Conservation (phyloP, 73 alveolate genomes). For the Uronychia setigera region DNA sequence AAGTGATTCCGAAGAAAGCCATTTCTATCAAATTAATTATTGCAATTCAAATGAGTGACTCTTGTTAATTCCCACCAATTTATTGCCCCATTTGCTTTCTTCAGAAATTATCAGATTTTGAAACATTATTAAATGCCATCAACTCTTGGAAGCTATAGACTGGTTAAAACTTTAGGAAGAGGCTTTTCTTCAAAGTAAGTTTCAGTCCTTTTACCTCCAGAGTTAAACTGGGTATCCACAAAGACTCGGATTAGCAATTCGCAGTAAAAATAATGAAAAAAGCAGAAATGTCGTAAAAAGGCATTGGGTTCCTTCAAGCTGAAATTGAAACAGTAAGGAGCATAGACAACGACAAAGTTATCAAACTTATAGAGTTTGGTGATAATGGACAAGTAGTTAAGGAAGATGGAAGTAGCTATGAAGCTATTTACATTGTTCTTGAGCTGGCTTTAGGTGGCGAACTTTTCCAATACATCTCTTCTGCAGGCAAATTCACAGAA, state of each 20-base stretch:
- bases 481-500: conserved; percentile 45
- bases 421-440: conserved; percentile 30
- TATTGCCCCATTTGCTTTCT: no score
- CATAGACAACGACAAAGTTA: not conserved
- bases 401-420: conserved; percentile 37
- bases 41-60: no score
- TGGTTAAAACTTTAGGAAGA: not conserved
- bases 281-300: not conserved
- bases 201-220: not conserved
- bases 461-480: conserved; percentile 48
- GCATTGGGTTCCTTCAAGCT: not conserved
- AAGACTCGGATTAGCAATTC: not conserved
- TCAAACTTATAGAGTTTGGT: not conserved
- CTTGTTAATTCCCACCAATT: no score
- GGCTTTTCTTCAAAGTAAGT: not conserved
- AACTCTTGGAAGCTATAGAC: no score
- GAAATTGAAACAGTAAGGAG: not conserved
- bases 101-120: no score
- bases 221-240: not conserved
- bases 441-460: conserved; percentile 65
- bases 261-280: not conserved
- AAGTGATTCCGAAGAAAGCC: conserved; percentile 84
- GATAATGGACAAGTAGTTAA: not conserved
- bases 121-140: no score
- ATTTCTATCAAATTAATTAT: conserved; percentile 46